These are phyloP conservation scores for Acidiella bohemica DNA, from an alignment of 495 filamentous ascomycete species.

Conservation along the genomic window DNA sequence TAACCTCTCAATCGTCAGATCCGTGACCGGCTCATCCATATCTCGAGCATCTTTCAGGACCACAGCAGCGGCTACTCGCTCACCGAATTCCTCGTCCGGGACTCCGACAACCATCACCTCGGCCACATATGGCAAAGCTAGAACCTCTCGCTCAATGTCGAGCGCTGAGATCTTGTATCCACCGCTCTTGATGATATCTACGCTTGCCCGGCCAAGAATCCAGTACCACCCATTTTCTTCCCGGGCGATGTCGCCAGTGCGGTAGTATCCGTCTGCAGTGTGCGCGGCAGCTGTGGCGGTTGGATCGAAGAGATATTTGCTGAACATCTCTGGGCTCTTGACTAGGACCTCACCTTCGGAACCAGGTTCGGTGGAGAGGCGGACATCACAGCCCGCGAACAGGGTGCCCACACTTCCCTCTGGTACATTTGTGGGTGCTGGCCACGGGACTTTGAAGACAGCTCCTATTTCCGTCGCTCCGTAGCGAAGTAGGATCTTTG, in stretches of 20 bases:
- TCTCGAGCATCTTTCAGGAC: conserved; percentile 24
- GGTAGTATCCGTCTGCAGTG: conserved; percentile 34
- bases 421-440: conserved; percentile 25
- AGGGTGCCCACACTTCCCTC: conserved; percentile 34
- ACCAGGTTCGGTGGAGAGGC: conserved; percentile 21
- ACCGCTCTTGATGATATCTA: conserved; percentile 36
- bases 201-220: conserved; percentile 36
- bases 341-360: conserved; percentile 33
- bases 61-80: conserved; percentile 38
- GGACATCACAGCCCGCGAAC: conserved; percentile 26
- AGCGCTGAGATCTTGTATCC: conserved; percentile 37
- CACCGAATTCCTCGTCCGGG: conserved; percentile 35
- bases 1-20: conserved; percentile 29
- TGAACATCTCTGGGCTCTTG: conserved; percentile 35
- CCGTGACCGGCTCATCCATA: conserved; percentile 9
- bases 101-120: conserved; percentile 37
- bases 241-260: conserved; percentile 37
- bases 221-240: conserved; percentile 35
- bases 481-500: conserved; percentile 34
- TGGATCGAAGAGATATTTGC: conserved; percentile 33
- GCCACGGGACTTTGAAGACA: conserved; percentile 33
- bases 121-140: conserved; percentile 28
- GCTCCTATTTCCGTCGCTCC: conserved; percentile 38
- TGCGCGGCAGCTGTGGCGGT: conserved; percentile 31
- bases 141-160: conserved; percentile 35